Evolutionary conservation across 2,329 filamentous ascomycete species (phyloP), one percentile per base, ranked within the genome.

Genomic region (Hypoxylon sp.): DNA sequence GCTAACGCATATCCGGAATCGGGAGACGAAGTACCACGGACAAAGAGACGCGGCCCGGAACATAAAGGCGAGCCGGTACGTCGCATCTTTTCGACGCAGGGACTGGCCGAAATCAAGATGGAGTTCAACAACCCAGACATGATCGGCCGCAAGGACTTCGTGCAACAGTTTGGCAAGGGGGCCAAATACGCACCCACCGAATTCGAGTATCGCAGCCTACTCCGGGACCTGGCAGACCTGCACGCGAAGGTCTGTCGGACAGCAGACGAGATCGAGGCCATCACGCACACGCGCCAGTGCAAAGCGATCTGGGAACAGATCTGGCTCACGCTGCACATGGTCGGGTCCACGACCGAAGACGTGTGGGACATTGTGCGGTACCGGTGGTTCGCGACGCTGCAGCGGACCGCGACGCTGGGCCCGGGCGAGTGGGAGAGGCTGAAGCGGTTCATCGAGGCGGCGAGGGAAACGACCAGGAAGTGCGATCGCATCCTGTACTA

Each of bases 241-340:
- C 47, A 50, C 23, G 23, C 18, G 9, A 5, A 3, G 8, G 8
- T 42, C 2, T 41, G 35, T 18, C 20, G 7, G 20, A 33, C 13
- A 26, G 24, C 24, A 2, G 47, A 33, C 11, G 27, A 15, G 35
- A 33, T 50, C 17, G 24, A 21, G 35, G 29, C 23, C 8, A 24
- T 42, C 11, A n/a, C 35, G 8, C 47, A 20, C 29, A 40, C 23
- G 23, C 17, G 8, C 5, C 9, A 15, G 7, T 41, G 35, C 9
- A 21, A 13, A 7, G n/a, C 4, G 11, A 15, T 40, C 9, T 56
- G 43, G 51, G 9, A 53, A 17, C 55, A 59, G 2, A 52, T 50
- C 17, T 55, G 58, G 58, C 40, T 58, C n/a, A 55, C 53, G 3
- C 13, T 51, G 10, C 40, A 48, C 8, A 47, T 55, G 33, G 54